These are phyloP conservation scores for Xylaria sp. DNA, from an alignment of 2,329 filamentous ascomycete species.

Conservation along the genomic window DNA sequence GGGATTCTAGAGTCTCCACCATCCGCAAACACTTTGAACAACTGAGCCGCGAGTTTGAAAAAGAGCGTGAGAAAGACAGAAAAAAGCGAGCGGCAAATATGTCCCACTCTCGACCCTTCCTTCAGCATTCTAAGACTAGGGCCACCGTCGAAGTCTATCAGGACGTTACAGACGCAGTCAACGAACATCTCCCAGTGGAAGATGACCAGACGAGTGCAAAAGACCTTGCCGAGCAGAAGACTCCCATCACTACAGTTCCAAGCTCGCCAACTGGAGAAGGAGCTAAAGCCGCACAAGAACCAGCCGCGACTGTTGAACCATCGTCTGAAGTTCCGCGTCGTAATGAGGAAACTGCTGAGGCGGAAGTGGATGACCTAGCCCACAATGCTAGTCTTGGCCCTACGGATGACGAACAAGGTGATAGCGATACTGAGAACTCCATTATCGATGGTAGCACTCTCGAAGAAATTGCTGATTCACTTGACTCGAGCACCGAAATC, in stretches of 20 bases:
- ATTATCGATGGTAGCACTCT: slow-evolving; percentile 75
- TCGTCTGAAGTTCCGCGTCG: slow-evolving; percentile 46
- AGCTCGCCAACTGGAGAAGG: slow-evolving; percentile 30
- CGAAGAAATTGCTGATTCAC: slow-evolving; percentile 70
- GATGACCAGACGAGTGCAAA: slow-evolving; percentile 64
- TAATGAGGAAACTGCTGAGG: slow-evolving; percentile 52
- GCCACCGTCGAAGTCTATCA: slow-evolving; percentile 96
- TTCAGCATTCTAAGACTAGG: slow-evolving; percentile 89
- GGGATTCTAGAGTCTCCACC: slow-evolving; percentile 85
- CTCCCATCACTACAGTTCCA: slow-evolving; percentile 37
- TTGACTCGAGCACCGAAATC: slow-evolving; percentile 70
- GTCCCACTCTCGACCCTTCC: slow-evolving; percentile 79
- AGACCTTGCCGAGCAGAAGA: slow-evolving; percentile 51
- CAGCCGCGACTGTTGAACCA: slow-evolving; percentile 24
- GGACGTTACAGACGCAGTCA: slow-evolving; percentile 91
- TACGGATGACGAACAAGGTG: slow-evolving; percentile 74
- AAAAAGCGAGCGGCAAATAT: slow-evolving; percentile 83
- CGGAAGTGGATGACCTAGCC: slow-evolving; percentile 57
- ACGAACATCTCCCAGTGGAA: slow-evolving; percentile 76
- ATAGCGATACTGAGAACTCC: slow-evolving; percentile 78
- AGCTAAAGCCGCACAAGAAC: slow-evolving; percentile 30
- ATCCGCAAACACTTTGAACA: slow-evolving; percentile 97
- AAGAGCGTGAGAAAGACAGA: slow-evolving; percentile 87
- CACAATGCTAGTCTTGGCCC: slow-evolving; percentile 68
- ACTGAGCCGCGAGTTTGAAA: slow-evolving; percentile 94